phyloP scores from a whole-genome alignment of 441 rosid species.

The Erysimum cheiri region DNA sequence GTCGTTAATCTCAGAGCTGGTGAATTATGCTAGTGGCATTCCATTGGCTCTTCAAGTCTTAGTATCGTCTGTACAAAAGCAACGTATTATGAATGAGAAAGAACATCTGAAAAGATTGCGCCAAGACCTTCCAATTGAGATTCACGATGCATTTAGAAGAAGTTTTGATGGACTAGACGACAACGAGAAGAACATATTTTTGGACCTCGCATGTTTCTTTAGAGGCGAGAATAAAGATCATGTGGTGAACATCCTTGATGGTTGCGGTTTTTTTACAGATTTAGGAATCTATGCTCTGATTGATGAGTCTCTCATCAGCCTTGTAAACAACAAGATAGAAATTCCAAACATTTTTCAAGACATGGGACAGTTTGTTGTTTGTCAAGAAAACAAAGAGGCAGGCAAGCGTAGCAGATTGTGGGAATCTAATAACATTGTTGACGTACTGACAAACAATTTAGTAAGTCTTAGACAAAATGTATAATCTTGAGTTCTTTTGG shows the following conservation, averaged over 20 bases:
- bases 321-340: neutral
- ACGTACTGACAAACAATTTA: neutral
- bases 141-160: slow-evolving; percentile 26
- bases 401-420: slow-evolving; percentile 37
- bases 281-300: slow-evolving; percentile 41
- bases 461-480: slow-evolving; percentile 32
- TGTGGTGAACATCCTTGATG: slow-evolving; percentile 37
- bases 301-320: slow-evolving; percentile 41
- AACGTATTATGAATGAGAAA: slow-evolving; percentile 4
- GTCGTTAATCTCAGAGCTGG: neutral
- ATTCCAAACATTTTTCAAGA: slow-evolving; percentile 51
- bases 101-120: slow-evolving; percentile 25
- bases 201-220: slow-evolving; percentile 50
- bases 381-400: slow-evolving; percentile 14
- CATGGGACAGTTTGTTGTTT: slow-evolving; percentile 42
- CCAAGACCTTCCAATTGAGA: slow-evolving; percentile 4
- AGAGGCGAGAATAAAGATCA: neutral
- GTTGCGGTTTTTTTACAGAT: slow-evolving; percentile 13
- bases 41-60: slow-evolving; percentile 45
- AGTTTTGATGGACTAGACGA: slow-evolving; percentile 39
- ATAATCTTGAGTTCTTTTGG: neutral
- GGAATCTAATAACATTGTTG: slow-evolving; percentile 1
- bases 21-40: slow-evolving; percentile 37
- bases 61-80: slow-evolving; percentile 27
- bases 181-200: slow-evolving; percentile 38